These are phyloP conservation scores for Brettanomyces naardenensis DNA, from an alignment of 805 yeast species.

Conservation along the genomic window DNA sequence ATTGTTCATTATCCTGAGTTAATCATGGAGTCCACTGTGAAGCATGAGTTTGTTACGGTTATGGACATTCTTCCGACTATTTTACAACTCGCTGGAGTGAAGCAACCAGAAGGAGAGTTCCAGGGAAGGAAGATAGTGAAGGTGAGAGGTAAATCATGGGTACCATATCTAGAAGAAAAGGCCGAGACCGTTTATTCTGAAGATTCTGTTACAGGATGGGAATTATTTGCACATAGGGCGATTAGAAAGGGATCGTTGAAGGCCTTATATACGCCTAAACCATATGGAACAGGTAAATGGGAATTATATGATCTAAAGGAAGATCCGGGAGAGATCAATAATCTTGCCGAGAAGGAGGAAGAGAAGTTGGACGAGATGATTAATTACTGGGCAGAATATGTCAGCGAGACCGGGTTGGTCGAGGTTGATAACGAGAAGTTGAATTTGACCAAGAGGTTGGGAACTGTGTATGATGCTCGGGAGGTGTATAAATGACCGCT, in stretches of 20 bases:
- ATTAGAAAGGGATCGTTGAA: slow-evolving; percentile 42
- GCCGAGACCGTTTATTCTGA: slow-evolving; percentile 29
- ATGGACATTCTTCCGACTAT: slow-evolving; percentile 56
- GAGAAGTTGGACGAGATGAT: slow-evolving; percentile 33
- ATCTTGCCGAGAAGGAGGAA: slow-evolving; percentile 31
- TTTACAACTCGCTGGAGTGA: slow-evolving; percentile 38
- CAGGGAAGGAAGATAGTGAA: slow-evolving; percentile 35
- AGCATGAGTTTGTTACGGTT: slow-evolving; percentile 41
- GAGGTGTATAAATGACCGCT: too few species aligned
- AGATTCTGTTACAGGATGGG: slow-evolving; percentile 47
- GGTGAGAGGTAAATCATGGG: slow-evolving; percentile 42
- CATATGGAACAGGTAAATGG: slow-evolving; percentile 43
- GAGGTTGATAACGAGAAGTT: slow-evolving; percentile 15
- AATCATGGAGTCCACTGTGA: slow-evolving; percentile 13
- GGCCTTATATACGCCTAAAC: slow-evolving; percentile 40
- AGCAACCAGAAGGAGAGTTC: slow-evolving; percentile 34
- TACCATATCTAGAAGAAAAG: slow-evolving; percentile 26
- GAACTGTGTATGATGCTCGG: not conserved
- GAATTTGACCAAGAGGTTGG: not conserved
- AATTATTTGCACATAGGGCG: slow-evolving; percentile 49
- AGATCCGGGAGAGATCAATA: slow-evolving; percentile 42
- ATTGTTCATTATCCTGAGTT: slow-evolving; percentile 37
- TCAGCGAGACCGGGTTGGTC: slow-evolving; percentile 42
- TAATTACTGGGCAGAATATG: slow-evolving; percentile 43
- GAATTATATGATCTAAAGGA: slow-evolving; percentile 33